Percentiles rank a stretch among this genome's conserved stretches.
Conservation (phyloP, 352 stramenopile genomes). For the Thraustochytrium aureum region DNA sequence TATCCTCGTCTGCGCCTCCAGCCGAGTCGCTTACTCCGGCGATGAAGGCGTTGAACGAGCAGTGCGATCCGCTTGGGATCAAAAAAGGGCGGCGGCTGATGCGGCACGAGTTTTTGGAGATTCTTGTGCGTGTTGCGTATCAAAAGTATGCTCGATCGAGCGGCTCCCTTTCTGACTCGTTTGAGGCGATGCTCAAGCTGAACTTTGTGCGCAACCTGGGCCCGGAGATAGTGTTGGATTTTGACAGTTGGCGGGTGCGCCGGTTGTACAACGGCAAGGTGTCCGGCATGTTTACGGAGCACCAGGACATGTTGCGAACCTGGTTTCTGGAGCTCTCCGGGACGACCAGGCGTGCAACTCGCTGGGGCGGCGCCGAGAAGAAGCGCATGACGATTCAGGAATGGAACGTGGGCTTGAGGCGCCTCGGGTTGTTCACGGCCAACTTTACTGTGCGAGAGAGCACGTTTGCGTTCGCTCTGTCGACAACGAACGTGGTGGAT, state of each 20-base stretch:
- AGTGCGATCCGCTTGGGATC: constrained; percentile 44
- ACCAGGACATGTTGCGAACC: constrained; percentile 16
- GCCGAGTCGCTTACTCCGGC: background rate
- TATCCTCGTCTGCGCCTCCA: background rate
- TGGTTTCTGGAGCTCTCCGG: constrained; percentile 42
- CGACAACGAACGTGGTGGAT: constrained; percentile 32
- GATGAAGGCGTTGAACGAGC: constrained; percentile 16
- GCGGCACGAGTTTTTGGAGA: constrained; percentile 47
- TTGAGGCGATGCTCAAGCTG: constrained; percentile 12
- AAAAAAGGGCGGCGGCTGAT: constrained; percentile 30
- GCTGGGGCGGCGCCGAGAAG: constrained; percentile 42
- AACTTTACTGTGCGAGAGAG: constrained; percentile 52
- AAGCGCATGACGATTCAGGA: constrained; percentile 35
- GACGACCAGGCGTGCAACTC: background rate
- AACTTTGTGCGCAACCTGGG: constrained; percentile 41
- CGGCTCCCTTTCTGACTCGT: background rate
- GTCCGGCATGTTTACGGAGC: background rate
- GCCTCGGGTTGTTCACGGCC: constrained; percentile 19
- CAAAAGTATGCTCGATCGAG: constrained; percentile 16
- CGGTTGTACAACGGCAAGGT: constrained; percentile 32
- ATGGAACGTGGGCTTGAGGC: constrained; percentile 36
- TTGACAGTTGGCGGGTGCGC: constrained; percentile 50
- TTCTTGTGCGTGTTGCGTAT: constrained; percentile 32
- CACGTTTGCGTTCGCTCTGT: constrained; percentile 49
- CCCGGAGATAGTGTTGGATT: constrained; percentile 44